phyloP scores from a whole-genome alignment of 441 rosid genomes.

The Bocquillonia castaneifolia region DNA sequence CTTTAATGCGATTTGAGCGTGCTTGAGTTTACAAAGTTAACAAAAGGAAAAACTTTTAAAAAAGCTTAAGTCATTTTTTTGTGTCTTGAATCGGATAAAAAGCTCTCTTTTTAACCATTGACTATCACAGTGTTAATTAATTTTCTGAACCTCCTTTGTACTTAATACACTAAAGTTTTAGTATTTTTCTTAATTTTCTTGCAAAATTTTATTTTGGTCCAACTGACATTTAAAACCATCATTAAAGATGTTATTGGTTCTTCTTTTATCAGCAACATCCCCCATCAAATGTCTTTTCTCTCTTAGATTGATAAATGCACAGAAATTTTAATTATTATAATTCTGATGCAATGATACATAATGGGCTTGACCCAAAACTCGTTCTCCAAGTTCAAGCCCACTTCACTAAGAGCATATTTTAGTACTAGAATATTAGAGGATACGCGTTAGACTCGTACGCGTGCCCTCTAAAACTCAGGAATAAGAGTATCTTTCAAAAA shows the following conservation, averaged over 20 bases:
- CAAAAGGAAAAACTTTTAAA: conserved; percentile 33
- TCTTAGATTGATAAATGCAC: neutral
- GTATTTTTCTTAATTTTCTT: neutral
- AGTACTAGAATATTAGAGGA: no score
- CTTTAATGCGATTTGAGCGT: conserved; percentile 34
- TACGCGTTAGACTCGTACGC: no score
- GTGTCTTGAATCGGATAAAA: conserved; percentile 42
- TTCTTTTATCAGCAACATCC: conserved; percentile 30
- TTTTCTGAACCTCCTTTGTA: conserved; percentile 21
- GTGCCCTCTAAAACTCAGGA: no score
- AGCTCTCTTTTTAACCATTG: conserved; percentile 34
- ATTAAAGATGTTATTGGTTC: conserved; percentile 35
- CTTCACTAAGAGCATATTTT: no score
- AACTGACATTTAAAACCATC: conserved; percentile 20
- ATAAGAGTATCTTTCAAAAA: no score
- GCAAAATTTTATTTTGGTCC: conserved; percentile 23
- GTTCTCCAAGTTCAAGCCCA: no score
- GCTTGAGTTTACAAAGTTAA: conserved; percentile 29
- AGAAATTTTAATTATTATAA: no score
- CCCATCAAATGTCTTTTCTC: conserved; percentile 15
- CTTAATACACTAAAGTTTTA: conserved; percentile 14
- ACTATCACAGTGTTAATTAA: conserved; percentile 41
- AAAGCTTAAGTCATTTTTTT: conserved; percentile 30
- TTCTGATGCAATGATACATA: no score
- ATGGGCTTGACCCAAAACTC: no score